Evolutionary conservation across 140 eudicot species (phyloP), one percentile per base, ranked within the genome.

Genomic region (Cichorium intybus): DNA sequence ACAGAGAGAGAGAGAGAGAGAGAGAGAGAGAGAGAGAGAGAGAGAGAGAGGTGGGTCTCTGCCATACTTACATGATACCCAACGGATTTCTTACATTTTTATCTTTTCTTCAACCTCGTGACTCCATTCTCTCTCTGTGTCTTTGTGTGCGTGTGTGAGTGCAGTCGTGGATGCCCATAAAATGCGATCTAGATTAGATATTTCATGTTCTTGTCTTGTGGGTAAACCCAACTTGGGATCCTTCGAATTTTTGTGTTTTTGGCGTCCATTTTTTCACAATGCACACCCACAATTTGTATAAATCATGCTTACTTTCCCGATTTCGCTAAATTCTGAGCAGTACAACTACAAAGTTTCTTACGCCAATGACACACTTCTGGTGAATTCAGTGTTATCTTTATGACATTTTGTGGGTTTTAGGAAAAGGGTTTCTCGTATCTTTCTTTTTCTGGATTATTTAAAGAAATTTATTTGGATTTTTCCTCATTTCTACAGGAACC

Each of bases 31-130:
- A 52, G 57, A 31, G 16, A n/a, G n/a, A 45, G 43, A 34, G 53
- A 34, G 53, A 66, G 39, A 67, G 41, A 52, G 57, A 31, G 16
- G 45, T 69, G 75, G 51, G 64, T 69, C 64, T 56, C 59, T 64
- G 68, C 67, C 37, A 64, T 31, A 1, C 31, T 15, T 17, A 22
- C 43, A 35, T 1, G 1, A 35, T 49, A 60, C 27, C 28, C 52
- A 60, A 27, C 66, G 70, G 74, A 57, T 66, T 46, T 50, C 56
- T 64, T 39, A 61, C 52, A 18, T 4, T 66, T 64, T 66, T 26
- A 50, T 51, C 18, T 8, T 1, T 47, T 64, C 52, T 50, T 3
- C 50, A 14, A 23, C 54, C 78, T 49, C 75, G 76, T 78, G 84
- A 68, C 84, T 64, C 65, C 11, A 21, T 49, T 47, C 51, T 48